Conservation (phyloP, 2,329 filamentous ascomycete species). For the Dryadomyces sulphureus region DNA sequence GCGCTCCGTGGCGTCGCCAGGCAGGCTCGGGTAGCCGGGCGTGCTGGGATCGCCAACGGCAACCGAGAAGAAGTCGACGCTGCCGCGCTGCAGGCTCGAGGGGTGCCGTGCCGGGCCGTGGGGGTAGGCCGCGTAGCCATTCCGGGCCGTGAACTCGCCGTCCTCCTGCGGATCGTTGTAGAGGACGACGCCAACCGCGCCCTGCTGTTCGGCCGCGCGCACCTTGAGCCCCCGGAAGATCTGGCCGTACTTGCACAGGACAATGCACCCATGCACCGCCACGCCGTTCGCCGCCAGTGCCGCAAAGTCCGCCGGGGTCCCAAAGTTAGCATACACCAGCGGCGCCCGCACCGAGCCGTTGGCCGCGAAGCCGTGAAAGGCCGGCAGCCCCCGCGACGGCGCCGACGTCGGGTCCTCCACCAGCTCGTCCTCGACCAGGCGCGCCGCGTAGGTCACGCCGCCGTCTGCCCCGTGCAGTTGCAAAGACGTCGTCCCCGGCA, state of each 20-base stretch:
- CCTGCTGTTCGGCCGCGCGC: conserved; percentile 59
- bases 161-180: conserved; percentile 3
- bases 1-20: not conserved
- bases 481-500: not conserved
- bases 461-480: not conserved
- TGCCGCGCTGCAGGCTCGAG: conserved; percentile 64
- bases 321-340: conserved; percentile 1
- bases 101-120: conserved; percentile 42
- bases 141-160: conserved; percentile 26
- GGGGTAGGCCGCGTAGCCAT: conserved; percentile 65
- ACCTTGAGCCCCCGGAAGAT: conserved; percentile 81
- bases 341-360: not conserved
- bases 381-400: not conserved
- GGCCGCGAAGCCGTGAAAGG: conserved; percentile 1
- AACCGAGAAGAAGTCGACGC: conserved; percentile 40
- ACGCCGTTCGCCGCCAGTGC: not conserved
- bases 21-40: not conserved
- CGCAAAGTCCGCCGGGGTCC: not conserved
- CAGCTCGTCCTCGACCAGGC: not conserved
- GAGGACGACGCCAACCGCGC: conserved; percentile 61
- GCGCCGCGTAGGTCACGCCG: not conserved
- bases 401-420: not conserved
- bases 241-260: conserved; percentile 68
- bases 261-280: not conserved
- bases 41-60: conserved; percentile 1